These are phyloP conservation scores for Ceriops decandra DNA, from an alignment of 345 rosid species.

Conservation along the genomic window DNA sequence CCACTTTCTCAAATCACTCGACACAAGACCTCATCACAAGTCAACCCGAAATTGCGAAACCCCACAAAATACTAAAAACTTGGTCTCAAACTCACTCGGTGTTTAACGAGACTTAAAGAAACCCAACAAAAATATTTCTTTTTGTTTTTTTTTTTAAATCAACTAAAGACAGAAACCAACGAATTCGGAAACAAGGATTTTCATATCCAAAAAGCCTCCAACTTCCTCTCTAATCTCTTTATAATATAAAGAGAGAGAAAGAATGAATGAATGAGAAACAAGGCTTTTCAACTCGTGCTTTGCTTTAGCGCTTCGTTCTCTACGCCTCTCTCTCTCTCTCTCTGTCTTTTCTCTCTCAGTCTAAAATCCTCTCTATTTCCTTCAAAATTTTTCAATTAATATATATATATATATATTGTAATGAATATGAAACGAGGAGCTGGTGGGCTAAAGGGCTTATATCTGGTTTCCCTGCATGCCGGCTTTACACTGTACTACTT, in stretches of 20 bases:
- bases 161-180: constrained; percentile 41
- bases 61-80: too few species aligned
- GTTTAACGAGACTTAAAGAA: neutral
- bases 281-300: neutral
- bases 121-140: neutral
- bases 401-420: too few species aligned
- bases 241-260: constrained; percentile 20
- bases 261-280: constrained; percentile 42
- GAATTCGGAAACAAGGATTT: constrained; percentile 36
- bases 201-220: constrained; percentile 42
- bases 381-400: neutral
- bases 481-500: neutral
- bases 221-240: constrained; percentile 38
- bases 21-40: too few species aligned
- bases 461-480: neutral
- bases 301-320: constrained; percentile 62
- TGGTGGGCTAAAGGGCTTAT: neutral
- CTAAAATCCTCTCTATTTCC: neutral
- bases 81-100: neutral
- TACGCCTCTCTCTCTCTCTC: constrained; percentile 41
- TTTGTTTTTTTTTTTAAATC: neutral
- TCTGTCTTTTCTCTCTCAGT: neutral
- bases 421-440: too few species aligned
- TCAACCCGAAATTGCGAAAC: too few species aligned
- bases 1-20: too few species aligned